These are phyloP conservation scores for Pontederia crassipes DNA, from an alignment of 176 grass and related monocot species.

Conservation along the genomic window DNA sequence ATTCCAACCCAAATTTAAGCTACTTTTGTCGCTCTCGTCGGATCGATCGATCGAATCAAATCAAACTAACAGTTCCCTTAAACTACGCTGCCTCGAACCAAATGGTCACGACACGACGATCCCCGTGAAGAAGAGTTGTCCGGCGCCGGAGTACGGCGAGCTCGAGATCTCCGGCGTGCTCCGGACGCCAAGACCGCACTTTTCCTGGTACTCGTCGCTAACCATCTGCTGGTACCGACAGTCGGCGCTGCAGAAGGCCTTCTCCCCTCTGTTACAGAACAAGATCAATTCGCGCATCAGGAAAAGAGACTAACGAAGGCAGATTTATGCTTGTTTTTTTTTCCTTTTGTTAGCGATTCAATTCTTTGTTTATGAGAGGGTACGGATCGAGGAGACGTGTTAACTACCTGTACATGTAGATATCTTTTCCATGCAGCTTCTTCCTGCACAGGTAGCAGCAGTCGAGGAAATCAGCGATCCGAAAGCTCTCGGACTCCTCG, in stretches of 20 bases:
- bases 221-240: conserved; percentile 29
- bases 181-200: background rate
- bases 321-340: too few species aligned
- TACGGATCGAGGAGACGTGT: too few species aligned
- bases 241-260: conserved; percentile 72
- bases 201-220: conserved; percentile 24
- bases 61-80: too few species aligned
- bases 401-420: conserved; percentile 57
- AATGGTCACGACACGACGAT: conserved; percentile 43
- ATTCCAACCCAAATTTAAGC: too few species aligned
- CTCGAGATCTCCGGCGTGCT: conserved; percentile 14
- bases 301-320: too few species aligned
- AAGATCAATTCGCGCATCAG: too few species aligned
- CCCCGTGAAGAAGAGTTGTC: conserved; percentile 39
- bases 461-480: conserved; percentile 43
- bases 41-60: too few species aligned
- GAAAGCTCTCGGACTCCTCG: conserved; percentile 1
- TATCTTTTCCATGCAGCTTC: conserved; percentile 16
- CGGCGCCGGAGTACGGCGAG: conserved; percentile 23
- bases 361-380: too few species aligned
- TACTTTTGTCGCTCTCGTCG: too few species aligned
- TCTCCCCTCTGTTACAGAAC: conserved; percentile 51
- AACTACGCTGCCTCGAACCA: too few species aligned
- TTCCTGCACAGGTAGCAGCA: conserved; percentile 27
- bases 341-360: too few species aligned